Evolutionary conservation across 257 asterid genomes (phyloP).

Genomic region (Leptodermis oblonga): DNA sequence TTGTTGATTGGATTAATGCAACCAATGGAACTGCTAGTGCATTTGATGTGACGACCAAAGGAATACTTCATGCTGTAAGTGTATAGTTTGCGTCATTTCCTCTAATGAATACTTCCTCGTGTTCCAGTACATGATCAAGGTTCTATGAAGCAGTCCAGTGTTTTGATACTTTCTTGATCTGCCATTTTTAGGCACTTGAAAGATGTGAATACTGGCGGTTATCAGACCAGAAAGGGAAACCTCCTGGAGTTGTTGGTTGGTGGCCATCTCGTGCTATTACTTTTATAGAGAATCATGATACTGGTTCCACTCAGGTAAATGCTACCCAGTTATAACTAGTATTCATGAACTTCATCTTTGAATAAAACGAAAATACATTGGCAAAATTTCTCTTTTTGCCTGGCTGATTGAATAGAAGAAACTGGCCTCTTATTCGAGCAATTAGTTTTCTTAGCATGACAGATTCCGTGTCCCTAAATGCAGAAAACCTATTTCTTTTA

Average conservation of each 20-base stretch:
- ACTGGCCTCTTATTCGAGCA: background rate
- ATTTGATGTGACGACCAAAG: constrained; percentile 95
- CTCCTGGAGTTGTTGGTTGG: constrained; percentile 98
- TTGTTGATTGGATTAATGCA: constrained; percentile 93
- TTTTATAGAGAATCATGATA: constrained; percentile 97
- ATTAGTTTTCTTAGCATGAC: background rate
- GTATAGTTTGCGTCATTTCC: constrained; percentile 2
- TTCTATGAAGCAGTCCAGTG: background rate
- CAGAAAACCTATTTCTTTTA: background rate
- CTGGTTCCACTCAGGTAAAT: constrained; percentile 94
- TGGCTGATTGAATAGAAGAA: constrained; percentile 1
- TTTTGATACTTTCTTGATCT: constrained; percentile 12
- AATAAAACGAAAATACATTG: background rate
- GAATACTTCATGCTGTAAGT: constrained; percentile 90
- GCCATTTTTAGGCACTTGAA: constrained; percentile 57
- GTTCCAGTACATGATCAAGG: constrained; percentile 1
- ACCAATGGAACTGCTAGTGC: constrained; percentile 94
- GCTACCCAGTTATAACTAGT: background rate
- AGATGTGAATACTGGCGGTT: constrained; percentile 93
- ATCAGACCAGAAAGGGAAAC: constrained; percentile 82
- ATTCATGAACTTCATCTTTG: background rate
- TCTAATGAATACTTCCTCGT: background rate
- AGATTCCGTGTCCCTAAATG: background rate
- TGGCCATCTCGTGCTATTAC: constrained; percentile 99
- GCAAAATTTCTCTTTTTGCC: background rate